Evolutionary conservation across 192 early-diverging fungal species (phyloP).

Genomic region (Backusella tarrabulga): DNA sequence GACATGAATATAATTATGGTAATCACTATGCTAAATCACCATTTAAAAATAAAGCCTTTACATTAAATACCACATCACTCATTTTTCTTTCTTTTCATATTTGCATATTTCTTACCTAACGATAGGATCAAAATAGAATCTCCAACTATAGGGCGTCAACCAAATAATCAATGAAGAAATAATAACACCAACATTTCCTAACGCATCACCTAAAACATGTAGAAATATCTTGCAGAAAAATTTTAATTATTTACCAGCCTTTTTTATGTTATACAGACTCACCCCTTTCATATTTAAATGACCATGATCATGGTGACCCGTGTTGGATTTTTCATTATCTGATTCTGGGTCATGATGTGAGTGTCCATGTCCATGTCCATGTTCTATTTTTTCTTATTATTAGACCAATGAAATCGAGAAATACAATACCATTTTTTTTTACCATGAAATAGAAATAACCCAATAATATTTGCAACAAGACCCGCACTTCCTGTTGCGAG

Average conservation of each 20-base stretch:
- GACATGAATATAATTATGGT: slow-evolving; percentile 59
- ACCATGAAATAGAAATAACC: slow-evolving; percentile 81
- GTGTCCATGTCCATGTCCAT: slow-evolving; percentile 61
- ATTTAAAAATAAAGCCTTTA: background rate
- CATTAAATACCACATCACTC: background rate
- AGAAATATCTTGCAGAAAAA: slow-evolving; percentile 63
- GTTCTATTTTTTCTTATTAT: slow-evolving; percentile 20
- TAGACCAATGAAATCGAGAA: background rate
- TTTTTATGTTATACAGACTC: background rate
- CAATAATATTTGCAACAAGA: slow-evolving; percentile 74
- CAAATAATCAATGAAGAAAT: slow-evolving; percentile 75
- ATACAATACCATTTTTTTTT: slow-evolving; percentile 1
- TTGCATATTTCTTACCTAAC: slow-evolving; percentile 47
- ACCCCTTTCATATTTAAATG: slow-evolving; percentile 55
- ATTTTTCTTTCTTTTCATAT: background rate
- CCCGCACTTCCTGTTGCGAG: slow-evolving; percentile 79
- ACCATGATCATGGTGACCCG: slow-evolving; percentile 30
- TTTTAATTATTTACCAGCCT: background rate
- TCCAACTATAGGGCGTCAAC: slow-evolving; percentile 64
- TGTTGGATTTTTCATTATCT: slow-evolving; percentile 23
- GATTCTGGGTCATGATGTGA: slow-evolving; percentile 36
- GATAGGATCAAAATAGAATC: slow-evolving; percentile 83
- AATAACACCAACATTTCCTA: slow-evolving; percentile 88
- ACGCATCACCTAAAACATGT: slow-evolving; percentile 88
- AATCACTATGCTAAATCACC: slow-evolving; percentile 48